Evolutionary conservation across 2,329 filamentous ascomycete genomes (phyloP).

Genomic region (Penicillium italicum): DNA sequence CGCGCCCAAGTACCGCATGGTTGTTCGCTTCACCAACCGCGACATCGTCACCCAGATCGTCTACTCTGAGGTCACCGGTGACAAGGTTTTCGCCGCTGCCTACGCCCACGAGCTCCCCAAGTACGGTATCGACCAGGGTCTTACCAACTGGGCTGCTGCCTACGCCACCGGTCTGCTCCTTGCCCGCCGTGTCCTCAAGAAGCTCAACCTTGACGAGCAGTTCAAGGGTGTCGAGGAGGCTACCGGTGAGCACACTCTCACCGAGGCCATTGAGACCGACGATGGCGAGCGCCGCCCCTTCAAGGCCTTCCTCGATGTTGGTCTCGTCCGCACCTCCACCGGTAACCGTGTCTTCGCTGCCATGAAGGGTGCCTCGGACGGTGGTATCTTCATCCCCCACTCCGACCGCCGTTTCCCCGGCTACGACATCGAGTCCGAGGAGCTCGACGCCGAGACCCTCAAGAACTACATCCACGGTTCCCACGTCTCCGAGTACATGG

Average conservation of each 20-base stretch:
- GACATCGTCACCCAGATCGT: conserved; percentile 99
- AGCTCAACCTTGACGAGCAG: conserved; percentile 89
- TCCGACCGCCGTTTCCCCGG: conserved; percentile 99
- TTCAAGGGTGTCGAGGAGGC: conserved; percentile 96
- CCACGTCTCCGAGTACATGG: conserved; percentile 99
- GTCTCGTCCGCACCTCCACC: conserved; percentile 93
- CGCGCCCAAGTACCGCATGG: conserved; percentile 98
- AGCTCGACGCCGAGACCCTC: conserved; percentile 93
- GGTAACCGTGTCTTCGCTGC: conserved; percentile 98
- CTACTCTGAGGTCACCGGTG: conserved; percentile 89
- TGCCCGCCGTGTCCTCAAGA: conserved; percentile 93
- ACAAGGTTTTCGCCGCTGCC: conserved; percentile 91
- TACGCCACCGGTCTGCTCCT: conserved; percentile 96
- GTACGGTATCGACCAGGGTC: conserved; percentile 96
- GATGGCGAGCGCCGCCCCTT: conserved; percentile 90
- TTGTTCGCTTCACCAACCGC: conserved; percentile 99
- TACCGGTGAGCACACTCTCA: conserved; percentile 92
- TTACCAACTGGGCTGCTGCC: conserved; percentile 99
- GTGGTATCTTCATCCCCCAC: conserved; percentile 95
- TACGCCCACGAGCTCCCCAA: conserved; percentile 97
- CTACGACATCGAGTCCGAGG: conserved; percentile 94
- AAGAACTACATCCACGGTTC: conserved; percentile 99
- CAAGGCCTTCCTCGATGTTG: conserved; percentile 98
- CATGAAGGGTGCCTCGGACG: conserved; percentile 99
- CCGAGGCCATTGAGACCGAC: conserved; percentile 86